Percentiles rank a stretch among this genome's conserved stretches.
Conservation (phyloP, 441 rosid species). For the Raphanus hybrid region DNA sequence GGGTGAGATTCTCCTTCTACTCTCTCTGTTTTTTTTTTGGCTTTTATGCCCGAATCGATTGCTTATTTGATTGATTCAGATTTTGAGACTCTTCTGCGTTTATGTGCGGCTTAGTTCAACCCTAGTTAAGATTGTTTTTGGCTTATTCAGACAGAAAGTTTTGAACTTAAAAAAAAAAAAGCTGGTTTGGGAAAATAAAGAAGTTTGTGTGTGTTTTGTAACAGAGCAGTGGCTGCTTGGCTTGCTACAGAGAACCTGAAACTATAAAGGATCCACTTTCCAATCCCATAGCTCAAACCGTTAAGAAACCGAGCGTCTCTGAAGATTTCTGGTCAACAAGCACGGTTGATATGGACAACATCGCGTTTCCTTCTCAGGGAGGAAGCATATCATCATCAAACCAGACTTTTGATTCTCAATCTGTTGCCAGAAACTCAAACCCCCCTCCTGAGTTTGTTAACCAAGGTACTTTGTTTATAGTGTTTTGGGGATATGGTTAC, state of each 20-base stretch:
- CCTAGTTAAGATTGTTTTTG: neutral
- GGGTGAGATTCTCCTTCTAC: slow-evolving; percentile 37
- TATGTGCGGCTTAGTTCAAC: neutral
- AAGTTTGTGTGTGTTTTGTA: slow-evolving; percentile 41
- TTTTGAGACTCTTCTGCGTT: slow-evolving; percentile 4
- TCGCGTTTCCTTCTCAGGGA: slow-evolving; percentile 65
- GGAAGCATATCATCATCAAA: slow-evolving; percentile 71
- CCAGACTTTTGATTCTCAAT: slow-evolving; percentile 55
- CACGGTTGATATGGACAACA: slow-evolving; percentile 66
- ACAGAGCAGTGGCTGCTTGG: slow-evolving; percentile 74
- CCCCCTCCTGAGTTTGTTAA: slow-evolving; percentile 71
- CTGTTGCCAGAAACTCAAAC: slow-evolving; percentile 53
- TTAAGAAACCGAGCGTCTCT: slow-evolving; percentile 48
- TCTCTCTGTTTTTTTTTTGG: slow-evolving; percentile 11
- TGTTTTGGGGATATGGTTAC: slow-evolving; percentile 8
- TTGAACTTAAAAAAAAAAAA: neutral
- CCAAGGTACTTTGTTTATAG: slow-evolving; percentile 58
- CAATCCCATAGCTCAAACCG: slow-evolving; percentile 35
- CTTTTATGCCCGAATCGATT: neutral
- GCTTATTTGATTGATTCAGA: slow-evolving; percentile 1
- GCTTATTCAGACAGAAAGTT: neutral
- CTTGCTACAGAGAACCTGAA: slow-evolving; percentile 49
- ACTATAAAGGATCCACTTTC: slow-evolving; percentile 43
- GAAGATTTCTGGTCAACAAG: slow-evolving; percentile 72
- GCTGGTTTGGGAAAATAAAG: slow-evolving; percentile 21